Base-by-base conservation (phyloP, 805 yeast species). In the Lipomyces mesembrius region DNA sequence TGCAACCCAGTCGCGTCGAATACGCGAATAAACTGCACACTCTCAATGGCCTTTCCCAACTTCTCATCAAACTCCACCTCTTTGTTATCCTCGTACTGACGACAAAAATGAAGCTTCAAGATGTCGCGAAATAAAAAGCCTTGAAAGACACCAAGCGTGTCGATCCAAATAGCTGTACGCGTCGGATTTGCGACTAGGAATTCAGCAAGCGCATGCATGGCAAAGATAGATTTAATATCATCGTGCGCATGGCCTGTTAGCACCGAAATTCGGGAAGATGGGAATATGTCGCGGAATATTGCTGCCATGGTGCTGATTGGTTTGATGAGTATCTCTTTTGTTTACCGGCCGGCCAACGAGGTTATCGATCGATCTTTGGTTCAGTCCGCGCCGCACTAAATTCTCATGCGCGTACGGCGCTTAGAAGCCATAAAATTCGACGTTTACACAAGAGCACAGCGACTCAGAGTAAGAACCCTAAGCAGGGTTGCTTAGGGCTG, bases 161-260 rank as follows among this genome's bases (percentile, higher is more conserved):
- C 70, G 29, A 68, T 55, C 71, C 71, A 68, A 39, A 63, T 49
- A 1, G 60, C 65, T 5, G 46, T 25, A n/a, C 52, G 17, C 1
- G 20, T 14, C 29, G 62, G 53, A 14, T 57, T 9, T 32, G 52
- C 43, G 25, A 57, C 59, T 22, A 67, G 60, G 27, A 46, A 61
- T 7, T 62, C 65, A 5, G 67, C 70, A 25, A 67, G 56, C 20
- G 43, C 34, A 57, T 64, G 65, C 70, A 67, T 63, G 17, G 68
- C 67, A 11, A 67, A 37, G 9, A 59, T 55, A 5, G 56, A 49
- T 20, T 35, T 29, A 17, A 64, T 60, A 37, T 57, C 59, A 11
- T 57, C 67, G 6, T 52, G 20, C 34, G 67, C 51, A 12, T 34
- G 22, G 39, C 62, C 60, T 25, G 64, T 49, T 35, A 66, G 17